Evolutionary conservation across 148 eudicot species (phyloP).

Genomic region (Simmondsia chinensis): DNA sequence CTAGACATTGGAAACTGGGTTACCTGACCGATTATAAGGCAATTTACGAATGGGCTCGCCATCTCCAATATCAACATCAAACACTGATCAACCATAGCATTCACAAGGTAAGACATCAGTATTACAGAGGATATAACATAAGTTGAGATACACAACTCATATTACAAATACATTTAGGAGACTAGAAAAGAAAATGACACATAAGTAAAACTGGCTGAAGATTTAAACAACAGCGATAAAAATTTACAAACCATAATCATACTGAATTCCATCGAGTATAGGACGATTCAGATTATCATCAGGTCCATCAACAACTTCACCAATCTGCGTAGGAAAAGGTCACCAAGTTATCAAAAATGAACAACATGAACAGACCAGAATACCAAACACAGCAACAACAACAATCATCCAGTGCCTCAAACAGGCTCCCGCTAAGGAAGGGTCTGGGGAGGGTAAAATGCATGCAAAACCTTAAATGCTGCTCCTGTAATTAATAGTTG

Average conservation of each 20-base stretch:
- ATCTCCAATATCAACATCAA: slow-evolving; percentile 97
- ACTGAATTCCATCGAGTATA: slow-evolving; percentile 61
- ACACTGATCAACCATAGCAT: slow-evolving; percentile 34
- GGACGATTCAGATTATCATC: slow-evolving; percentile 64
- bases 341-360: no score
- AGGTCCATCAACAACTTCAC: slow-evolving; percentile 98
- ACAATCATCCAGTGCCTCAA: no score
- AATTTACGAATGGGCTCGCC: slow-evolving; percentile 88
- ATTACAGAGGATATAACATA: no score
- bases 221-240: background rate
- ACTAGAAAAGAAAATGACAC: no score
- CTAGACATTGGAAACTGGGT: slow-evolving; percentile 3
- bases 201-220: background rate
- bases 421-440: no score
- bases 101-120: slow-evolving; percentile 10
- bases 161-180: no score
- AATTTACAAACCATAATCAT: slow-evolving; percentile 67
- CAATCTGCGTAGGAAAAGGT: slow-evolving; percentile 46
- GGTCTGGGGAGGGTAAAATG: no score
- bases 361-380: background rate
- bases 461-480: no score
- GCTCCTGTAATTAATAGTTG: no score
- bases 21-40: slow-evolving; percentile 94
- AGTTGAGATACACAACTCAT: no score
- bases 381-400: slow-evolving; percentile 1